Conservation (phyloP, 306 rosid species). For the Cucumis hystrix region DNA sequence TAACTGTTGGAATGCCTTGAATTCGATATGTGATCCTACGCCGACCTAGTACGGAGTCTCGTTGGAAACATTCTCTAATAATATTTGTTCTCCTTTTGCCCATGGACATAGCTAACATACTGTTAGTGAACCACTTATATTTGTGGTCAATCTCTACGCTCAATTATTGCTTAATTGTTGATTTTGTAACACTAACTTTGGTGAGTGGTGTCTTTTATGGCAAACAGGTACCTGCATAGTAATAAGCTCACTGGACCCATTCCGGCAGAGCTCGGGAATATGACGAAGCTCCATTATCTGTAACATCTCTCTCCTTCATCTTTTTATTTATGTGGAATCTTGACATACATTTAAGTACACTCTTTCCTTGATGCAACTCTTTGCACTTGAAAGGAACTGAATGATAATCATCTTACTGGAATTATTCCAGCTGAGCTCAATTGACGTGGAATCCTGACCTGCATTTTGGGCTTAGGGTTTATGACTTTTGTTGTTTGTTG, state of each 20-base stretch:
- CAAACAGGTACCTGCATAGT: slow-evolving; percentile 77
- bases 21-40: too few species aligned
- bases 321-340: neutral
- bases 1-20: too few species aligned
- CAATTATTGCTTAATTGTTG: too few species aligned
- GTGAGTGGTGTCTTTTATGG: neutral
- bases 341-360: neutral
- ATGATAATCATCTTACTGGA: slow-evolving; percentile 67
- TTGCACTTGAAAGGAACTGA: slow-evolving; percentile 47
- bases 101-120: too few species aligned
- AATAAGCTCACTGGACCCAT: slow-evolving; percentile 79
- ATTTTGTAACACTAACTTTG: neutral
- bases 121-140: too few species aligned
- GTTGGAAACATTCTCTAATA: too few species aligned
- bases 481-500: neutral
- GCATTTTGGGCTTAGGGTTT: too few species aligned
- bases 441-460: too few species aligned
- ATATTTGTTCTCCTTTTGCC: too few species aligned
- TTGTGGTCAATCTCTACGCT: too few species aligned
- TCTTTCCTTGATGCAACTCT: neutral
- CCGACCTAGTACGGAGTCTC: too few species aligned
- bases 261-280: slow-evolving; percentile 87
- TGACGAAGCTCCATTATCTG: slow-evolving; percentile 95
- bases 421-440: slow-evolving; percentile 73
- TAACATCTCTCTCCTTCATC: slow-evolving; percentile 15